Percentiles rank a stretch among this genome's conserved stretches.
phyloP scores from a whole-genome alignment of 192 early-diverging fungal species.

The Kickxella alabastrina region DNA sequence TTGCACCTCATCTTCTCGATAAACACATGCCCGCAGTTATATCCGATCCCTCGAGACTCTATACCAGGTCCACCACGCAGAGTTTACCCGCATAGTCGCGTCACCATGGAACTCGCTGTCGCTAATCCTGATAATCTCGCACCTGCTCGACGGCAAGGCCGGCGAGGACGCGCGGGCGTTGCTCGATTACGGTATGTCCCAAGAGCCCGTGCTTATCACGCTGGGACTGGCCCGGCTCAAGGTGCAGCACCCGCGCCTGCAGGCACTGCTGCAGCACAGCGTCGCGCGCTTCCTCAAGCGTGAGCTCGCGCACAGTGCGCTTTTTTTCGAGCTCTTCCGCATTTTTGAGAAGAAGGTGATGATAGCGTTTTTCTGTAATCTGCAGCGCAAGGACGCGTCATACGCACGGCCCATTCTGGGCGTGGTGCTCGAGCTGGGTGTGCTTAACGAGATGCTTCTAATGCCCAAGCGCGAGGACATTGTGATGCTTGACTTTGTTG shows the following conservation, averaged over 20 bases:
- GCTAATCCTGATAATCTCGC: constrained; percentile 46
- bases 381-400: constrained; percentile 44
- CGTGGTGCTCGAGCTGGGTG: constrained; percentile 39
- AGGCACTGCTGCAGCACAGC: constrained; percentile 48
- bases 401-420: constrained; percentile 37
- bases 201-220: constrained; percentile 48
- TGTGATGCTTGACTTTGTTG: constrained; percentile 50
- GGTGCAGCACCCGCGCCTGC: constrained; percentile 51
- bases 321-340: constrained; percentile 54
- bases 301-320: constrained; percentile 26
- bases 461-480: constrained; percentile 50
- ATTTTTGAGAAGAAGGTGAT: constrained; percentile 48
- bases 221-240: constrained; percentile 49
- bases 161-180: constrained; percentile 43
- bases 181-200: constrained; percentile 35
- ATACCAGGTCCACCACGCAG: constrained; percentile 40
- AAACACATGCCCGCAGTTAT: constrained; percentile 46
- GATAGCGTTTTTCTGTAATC: constrained; percentile 49
- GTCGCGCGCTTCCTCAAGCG: constrained; percentile 45
- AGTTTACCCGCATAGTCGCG: constrained; percentile 38
- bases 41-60: constrained; percentile 42
- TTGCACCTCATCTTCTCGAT: constrained; percentile 31
- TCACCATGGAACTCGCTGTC: constrained; percentile 54
- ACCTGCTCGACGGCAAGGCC: constrained; percentile 45
- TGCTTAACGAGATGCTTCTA: constrained; percentile 42